Percentiles rank a stretch among this genome's conserved stretches.
Evolutionary conservation across 139 green algal genomes (phyloP).

Genomic region (Auxenochlorella pyrenoidosa): DNA sequence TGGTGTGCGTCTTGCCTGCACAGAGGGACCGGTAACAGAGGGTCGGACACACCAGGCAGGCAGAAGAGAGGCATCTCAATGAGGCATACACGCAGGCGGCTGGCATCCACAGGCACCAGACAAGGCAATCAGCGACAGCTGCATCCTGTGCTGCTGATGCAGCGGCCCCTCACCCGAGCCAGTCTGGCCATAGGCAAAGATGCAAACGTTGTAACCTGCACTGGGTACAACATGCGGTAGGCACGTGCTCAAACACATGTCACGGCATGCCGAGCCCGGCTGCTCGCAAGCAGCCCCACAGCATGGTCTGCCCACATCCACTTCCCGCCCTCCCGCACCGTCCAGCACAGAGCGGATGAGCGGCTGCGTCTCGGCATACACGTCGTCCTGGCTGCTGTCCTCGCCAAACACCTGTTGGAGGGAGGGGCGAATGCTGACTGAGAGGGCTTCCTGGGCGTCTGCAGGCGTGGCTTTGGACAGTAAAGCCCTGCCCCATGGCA

Average conservation of each 20-base stretch:
- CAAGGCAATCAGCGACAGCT: background rate
- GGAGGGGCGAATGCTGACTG: background rate
- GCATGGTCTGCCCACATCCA: background rate
- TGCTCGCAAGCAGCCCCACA: background rate
- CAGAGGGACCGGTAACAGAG: background rate
- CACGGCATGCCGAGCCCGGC: no score
- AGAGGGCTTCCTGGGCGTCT: no score
- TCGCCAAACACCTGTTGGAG: conserved; percentile 73
- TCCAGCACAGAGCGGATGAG: conserved; percentile 92
- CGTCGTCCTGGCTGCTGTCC: conserved; percentile 70
- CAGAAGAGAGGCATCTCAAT: background rate
- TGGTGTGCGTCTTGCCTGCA: conserved; percentile 85
- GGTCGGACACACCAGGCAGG: background rate
- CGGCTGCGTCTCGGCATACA: conserved; percentile 89
- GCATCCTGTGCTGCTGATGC: background rate
- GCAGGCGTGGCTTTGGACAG: no score
- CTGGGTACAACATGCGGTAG: background rate
- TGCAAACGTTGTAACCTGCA: conserved; percentile 93
- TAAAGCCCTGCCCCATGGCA: no score
- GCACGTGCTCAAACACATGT: no score
- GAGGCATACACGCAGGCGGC: background rate
- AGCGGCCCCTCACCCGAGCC: conserved; percentile 55
- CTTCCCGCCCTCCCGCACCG: conserved; percentile 57
- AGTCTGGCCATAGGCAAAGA: conserved; percentile 87
- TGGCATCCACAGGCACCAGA: background rate